phyloP scores from a whole-genome alignment of 2,329 filamentous ascomycete genomes.

The Bipolaris bicolor region DNA sequence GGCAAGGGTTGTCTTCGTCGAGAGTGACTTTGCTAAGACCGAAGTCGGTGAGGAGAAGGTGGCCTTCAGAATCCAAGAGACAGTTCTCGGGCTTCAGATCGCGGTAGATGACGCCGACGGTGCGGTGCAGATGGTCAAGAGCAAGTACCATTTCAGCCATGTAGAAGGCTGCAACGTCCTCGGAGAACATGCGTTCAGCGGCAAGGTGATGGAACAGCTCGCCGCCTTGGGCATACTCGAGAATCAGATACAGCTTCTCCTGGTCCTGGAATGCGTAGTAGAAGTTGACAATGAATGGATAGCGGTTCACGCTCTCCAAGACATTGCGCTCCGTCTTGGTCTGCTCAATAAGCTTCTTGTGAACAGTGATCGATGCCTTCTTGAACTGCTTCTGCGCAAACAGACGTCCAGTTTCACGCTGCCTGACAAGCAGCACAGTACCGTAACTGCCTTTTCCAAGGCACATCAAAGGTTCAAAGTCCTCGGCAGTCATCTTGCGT shows the following conservation, averaged over 20 bases:
- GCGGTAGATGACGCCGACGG: conserved; percentile 92
- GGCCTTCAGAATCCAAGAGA: conserved; percentile 86
- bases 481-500: conserved; percentile 87
- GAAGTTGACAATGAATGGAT: conserved; percentile 97
- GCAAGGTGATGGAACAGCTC: conserved; percentile 96
- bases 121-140: conserved; percentile 89
- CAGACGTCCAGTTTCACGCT: conserved; percentile 82
- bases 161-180: conserved; percentile 90
- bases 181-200: conserved; percentile 92
- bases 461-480: conserved; percentile 90
- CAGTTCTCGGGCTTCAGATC: conserved; percentile 99
- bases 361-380: conserved; percentile 92
- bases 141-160: conserved; percentile 98
- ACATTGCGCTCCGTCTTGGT: conserved; percentile 97
- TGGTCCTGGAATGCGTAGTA: conserved; percentile 99
- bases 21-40: conserved; percentile 93
- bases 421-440: conserved; percentile 91
- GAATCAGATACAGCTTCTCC: conserved; percentile 94
- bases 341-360: conserved; percentile 95
- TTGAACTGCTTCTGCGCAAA: conserved; percentile 99
- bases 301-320: conserved; percentile 91
- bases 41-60: conserved; percentile 94
- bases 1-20: conserved; percentile 73
- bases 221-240: conserved; percentile 96
- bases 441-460: conserved; percentile 96